Base-by-base conservation (phyloP, 331 rosid genomes). In the Spiraea crenata region DNA sequence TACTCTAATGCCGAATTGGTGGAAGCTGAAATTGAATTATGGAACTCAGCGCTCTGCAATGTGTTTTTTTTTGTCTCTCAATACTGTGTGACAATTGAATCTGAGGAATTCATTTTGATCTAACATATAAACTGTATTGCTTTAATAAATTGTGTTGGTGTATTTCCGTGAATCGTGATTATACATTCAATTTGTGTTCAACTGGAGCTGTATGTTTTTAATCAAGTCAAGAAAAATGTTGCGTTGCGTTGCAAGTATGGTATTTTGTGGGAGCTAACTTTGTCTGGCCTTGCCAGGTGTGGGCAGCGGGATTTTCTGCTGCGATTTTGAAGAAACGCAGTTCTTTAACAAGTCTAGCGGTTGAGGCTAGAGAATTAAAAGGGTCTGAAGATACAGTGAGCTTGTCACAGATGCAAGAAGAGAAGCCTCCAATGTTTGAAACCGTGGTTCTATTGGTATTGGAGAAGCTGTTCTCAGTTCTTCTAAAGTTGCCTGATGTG, bases 231-330 rank as follows among this genome's bases (percentile, higher is more conserved):
- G n/a, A 34, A 57, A 34, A 59, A 17, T 56, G 58, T 51, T 63
- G 50, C 17, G 25, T 57, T 31, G 11, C 31, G 19, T 52, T 44
- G 54, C 39, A 52, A 59, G 20, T 46, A 55, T 37, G 34, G 17
- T 5, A 11, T 25, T 37, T 1, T 10, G n/a, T 7, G 17, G 15
- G 1, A 6, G 7, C 8, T 45, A 3, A 62, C 44, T n/a, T 68
- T 39, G 9, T 34, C 57, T 71, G 10, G 75, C 57, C 67, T 20
- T 70, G n/a, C 50, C 79, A 95, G 99, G 96, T 95, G 67, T 95
- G 95, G 97, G 96, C 99, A 63, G 93, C 96, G 1, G 99, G 99
- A 52, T 95, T 95, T 74, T 77, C 88, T 68, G 82, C 90, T 0
- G 99, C 96, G 31, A 80, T 91, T 79, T 69, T 91, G 69, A 85